Base-by-base conservation (phyloP, 179 eudicot genomes). In the Beta lomatogona region DNA sequence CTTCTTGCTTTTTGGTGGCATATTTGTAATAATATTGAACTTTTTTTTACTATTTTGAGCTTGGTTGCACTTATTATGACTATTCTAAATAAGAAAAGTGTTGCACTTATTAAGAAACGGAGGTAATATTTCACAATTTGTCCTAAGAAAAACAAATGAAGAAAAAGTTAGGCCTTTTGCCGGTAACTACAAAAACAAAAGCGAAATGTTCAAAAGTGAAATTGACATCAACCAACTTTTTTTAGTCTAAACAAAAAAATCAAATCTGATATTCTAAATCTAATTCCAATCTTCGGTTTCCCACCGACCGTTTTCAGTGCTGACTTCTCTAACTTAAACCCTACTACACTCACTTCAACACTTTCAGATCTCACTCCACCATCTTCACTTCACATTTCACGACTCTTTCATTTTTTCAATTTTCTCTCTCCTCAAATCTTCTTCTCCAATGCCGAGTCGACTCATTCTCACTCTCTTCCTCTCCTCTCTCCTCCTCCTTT, bases 391-490 rank as follows among this genome's bases (percentile, higher is more conserved):
- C 11, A 45, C 52, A 53, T 73, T 22, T 52, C 66, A 41, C 50
- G 16, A 15, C 15, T 25, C 0, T 25, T 55, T 13, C 28, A 8
- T 22, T 18, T 18, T 19, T 71, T 14, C 14, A 21, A 36, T 18
- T 67, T 52, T 41, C 73, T 50, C 75, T 65, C n/a, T 52, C 28
- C 41, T 36, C 1, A 36, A 8, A 41, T 1, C 22, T 2, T 3
- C 22, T 45, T 61, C 52, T 65, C 7, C 69, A 82, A 88, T 88
- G 92, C 77, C 86, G 88, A 84, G 61, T 82, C 90, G 85, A 71
- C 79, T 85, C 82, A 41, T 80, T 21, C 73, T 90, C 75, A 36
- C 80, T 57, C 85, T 91, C 83, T 78, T 84, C 45, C 77, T 88
- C 67, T 74, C 86, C 71, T 79, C 86, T 65, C 88, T 90, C 81